These are phyloP conservation scores for Lentinula sp. DNA, from an alignment of 768 basidiomycete genomes.

Conservation along the genomic window DNA sequence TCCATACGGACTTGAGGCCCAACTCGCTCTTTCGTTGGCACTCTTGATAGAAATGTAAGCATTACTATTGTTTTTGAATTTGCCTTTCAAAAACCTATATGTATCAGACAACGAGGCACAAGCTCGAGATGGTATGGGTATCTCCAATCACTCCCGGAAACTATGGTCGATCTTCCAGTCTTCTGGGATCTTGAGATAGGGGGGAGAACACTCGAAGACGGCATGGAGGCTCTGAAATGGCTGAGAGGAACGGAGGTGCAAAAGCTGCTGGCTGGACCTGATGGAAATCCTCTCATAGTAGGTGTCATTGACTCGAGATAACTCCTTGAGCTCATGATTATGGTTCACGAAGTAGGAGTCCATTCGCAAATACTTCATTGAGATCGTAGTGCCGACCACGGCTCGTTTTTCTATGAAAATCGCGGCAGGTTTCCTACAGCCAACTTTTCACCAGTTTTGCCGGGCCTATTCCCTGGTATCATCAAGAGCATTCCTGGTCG, in stretches of 20 bases:
- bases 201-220: slow-evolving; percentile 16
- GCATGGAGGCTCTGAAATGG: slow-evolving; percentile 27
- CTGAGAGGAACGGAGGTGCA: slow-evolving; percentile 36
- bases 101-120: slow-evolving; percentile 37
- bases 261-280: neutral
- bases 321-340: neutral
- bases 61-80: neutral
- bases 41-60: slow-evolving; percentile 63
- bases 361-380: neutral
- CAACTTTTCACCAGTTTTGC: slow-evolving; percentile 26
- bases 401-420: neutral
- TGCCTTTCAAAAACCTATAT: neutral
- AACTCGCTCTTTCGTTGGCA: slow-evolving; percentile 55
- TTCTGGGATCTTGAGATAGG: slow-evolving; percentile 42
- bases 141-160: slow-evolving; percentile 51
- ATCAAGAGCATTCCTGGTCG: slow-evolving; percentile 78
- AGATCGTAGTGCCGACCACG: neutral
- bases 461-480: slow-evolving; percentile 63
- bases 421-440: neutral
- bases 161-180: slow-evolving; percentile 48
- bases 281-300: neutral
- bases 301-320: neutral
- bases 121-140: slow-evolving; percentile 61
- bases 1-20: slow-evolving; percentile 53
- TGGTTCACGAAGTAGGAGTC: neutral